Evolutionary conservation across 176 grass and related monocot genomes (phyloP).

Genomic region (Phoenix dactylifera): DNA sequence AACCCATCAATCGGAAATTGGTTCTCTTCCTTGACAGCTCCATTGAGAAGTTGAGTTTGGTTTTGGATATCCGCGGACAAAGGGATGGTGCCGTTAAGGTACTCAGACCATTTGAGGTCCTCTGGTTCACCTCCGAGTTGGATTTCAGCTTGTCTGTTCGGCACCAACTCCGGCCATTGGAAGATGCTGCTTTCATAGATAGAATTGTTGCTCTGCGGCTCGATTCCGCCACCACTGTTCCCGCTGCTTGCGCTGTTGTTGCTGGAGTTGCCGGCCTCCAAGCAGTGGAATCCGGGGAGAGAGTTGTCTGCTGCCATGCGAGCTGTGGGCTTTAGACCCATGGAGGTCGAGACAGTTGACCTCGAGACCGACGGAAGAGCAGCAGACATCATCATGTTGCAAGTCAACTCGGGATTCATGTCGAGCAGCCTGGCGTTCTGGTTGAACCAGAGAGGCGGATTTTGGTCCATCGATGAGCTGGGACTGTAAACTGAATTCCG

Average conservation of each 20-base stretch:
- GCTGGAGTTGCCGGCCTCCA: background rate
- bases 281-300: constrained; percentile 2
- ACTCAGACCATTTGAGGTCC: constrained; percentile 28
- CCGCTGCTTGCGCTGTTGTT: constrained; percentile 14
- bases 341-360: background rate
- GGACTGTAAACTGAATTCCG: background rate
- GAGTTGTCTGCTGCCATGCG: background rate
- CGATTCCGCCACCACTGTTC: constrained; percentile 6
- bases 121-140: constrained; percentile 15
- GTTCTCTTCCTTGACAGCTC: background rate
- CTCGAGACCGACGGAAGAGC: background rate
- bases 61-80: background rate
- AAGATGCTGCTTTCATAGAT: constrained; percentile 15
- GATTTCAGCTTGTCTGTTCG: constrained; percentile 15
- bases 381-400: background rate
- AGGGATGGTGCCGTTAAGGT: constrained; percentile 19
- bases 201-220: constrained; percentile 15
- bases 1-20: background rate
- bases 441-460: constrained; percentile 10
- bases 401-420: constrained; percentile 1
- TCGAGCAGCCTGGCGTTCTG: constrained; percentile 1
- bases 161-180: constrained; percentile 15
- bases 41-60: background rate
- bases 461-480: background rate
- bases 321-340: background rate